phyloP scores from a whole-genome alignment of 306 rosid genomes.

The Cucurbita maxima region DNA sequence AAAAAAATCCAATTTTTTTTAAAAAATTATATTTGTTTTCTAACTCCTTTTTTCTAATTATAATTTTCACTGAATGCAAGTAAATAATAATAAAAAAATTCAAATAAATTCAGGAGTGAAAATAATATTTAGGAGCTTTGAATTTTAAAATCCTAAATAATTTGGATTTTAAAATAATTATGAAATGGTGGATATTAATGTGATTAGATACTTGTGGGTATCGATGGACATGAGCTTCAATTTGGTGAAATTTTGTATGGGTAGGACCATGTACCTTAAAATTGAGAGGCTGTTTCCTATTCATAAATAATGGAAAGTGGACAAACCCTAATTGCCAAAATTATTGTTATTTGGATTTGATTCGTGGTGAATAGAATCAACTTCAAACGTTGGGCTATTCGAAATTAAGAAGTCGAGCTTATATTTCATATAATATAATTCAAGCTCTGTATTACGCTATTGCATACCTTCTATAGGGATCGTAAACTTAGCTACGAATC shows the following conservation, averaged over 20 bases:
- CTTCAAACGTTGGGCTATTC: not conserved
- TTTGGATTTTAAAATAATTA: too few relatives aligned
- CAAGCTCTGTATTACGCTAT: too few relatives aligned
- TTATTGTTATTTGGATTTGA: not conserved
- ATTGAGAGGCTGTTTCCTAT: not conserved
- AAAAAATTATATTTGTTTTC: too few relatives aligned
- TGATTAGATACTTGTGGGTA: not conserved
- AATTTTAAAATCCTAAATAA: too few relatives aligned
- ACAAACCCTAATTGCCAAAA: not conserved
- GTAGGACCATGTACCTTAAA: not conserved
- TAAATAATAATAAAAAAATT: too few relatives aligned
- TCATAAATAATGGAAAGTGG: not conserved
- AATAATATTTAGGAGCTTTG: too few relatives aligned
- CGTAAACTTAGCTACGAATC: too few relatives aligned
- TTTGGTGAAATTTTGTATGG: not conserved
- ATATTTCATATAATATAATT: not conserved
- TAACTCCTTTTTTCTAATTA: too few relatives aligned
- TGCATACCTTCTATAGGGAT: too few relatives aligned
- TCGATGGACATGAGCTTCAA: not conserved
- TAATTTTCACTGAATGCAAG: too few relatives aligned
- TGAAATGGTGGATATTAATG: not conserved
- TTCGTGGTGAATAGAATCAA: not conserved
- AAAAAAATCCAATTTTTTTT: too few relatives aligned
- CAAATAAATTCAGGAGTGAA: too few relatives aligned
- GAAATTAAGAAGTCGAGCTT: not conserved